Evolutionary conservation across 192 early-diverging fungal species (phyloP).

Genomic region (Backusella australiensis): DNA sequence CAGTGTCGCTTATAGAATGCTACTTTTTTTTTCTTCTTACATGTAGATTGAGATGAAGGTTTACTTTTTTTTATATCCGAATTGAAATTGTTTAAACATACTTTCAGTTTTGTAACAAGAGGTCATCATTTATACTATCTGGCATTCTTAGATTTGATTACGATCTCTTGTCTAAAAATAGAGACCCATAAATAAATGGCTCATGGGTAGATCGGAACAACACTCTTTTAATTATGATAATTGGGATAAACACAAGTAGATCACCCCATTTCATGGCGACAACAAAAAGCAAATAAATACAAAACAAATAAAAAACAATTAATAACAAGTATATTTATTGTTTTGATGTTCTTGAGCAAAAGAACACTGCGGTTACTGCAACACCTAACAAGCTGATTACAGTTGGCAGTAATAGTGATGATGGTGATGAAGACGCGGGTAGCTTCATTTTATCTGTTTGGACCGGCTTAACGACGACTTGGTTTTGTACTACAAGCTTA

Average conservation of each 20-base stretch:
- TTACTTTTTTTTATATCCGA: no score
- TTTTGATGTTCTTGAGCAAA: not conserved
- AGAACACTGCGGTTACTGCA: not conserved
- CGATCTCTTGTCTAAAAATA: no score
- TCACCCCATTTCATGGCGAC: not conserved
- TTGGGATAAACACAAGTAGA: not conserved
- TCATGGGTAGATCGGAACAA: no score
- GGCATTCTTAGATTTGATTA: no score
- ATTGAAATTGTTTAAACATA: not conserved
- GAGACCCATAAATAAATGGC: no score
- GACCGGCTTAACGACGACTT: not conserved
- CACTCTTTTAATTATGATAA: no score
- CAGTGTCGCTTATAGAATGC: no score
- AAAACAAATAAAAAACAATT: not conserved
- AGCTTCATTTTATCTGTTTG: not conserved
- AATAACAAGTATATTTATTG: not conserved
- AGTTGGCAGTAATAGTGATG: not conserved
- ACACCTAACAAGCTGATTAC: not conserved
- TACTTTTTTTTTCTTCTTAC: no score
- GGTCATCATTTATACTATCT: no score
- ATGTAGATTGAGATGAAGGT: no score
- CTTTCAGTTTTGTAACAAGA: not conserved
- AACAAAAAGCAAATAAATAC: not conserved
- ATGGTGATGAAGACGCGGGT: not conserved
- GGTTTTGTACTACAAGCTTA: not conserved